A percentile compares a stretch with the other conserved stretches of the same genome.
Evolutionary conservation across 768 basidiomycete genomes (phyloP).

Genomic region (Crassisporium funariophilum): DNA sequence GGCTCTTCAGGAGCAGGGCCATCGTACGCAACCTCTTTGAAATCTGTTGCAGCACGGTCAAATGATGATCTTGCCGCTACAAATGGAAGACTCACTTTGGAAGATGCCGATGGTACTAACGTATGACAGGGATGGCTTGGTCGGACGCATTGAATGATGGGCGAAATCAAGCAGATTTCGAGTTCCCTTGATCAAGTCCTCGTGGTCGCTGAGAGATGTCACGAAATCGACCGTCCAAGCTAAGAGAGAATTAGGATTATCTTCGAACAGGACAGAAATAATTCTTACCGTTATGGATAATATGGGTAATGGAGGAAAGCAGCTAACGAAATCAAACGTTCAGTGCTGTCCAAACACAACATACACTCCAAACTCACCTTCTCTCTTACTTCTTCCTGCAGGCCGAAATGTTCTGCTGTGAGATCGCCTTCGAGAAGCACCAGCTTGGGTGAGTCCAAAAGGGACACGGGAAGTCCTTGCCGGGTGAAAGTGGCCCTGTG

Average conservation of each 20-base stretch:
- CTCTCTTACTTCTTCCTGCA: no score
- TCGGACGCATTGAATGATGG: slow-evolving; percentile 17
- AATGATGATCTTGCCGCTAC: no score
- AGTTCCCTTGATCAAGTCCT: slow-evolving; percentile 26
- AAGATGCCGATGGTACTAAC: slow-evolving; percentile 36
- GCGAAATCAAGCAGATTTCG: slow-evolving; percentile 37
- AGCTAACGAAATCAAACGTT: neutral
- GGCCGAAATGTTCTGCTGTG: slow-evolving; percentile 2
- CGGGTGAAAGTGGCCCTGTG: neutral
- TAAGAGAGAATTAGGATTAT: slow-evolving; percentile 4
- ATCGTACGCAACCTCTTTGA: no score
- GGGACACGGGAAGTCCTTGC: slow-evolving; percentile 3
- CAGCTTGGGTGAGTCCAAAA: slow-evolving; percentile 6
- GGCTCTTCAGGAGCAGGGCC: slow-evolving; percentile 22
- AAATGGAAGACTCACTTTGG: slow-evolving; percentile 15
- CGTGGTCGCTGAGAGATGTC: slow-evolving; percentile 7
- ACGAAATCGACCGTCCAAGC: slow-evolving; percentile 45
- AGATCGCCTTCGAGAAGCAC: slow-evolving; percentile 8
- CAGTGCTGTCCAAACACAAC: neutral
- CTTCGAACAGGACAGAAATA: neutral
- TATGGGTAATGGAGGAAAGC: slow-evolving; percentile 24
- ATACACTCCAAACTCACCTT: neutral
- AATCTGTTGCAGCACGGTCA: no score
- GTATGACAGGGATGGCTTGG: slow-evolving; percentile 28
- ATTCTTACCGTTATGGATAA: slow-evolving; percentile 23